These are phyloP conservation scores for Pseudopithomyces maydicus DNA, from an alignment of 2,329 filamentous ascomycete species.

Conservation along the genomic window DNA sequence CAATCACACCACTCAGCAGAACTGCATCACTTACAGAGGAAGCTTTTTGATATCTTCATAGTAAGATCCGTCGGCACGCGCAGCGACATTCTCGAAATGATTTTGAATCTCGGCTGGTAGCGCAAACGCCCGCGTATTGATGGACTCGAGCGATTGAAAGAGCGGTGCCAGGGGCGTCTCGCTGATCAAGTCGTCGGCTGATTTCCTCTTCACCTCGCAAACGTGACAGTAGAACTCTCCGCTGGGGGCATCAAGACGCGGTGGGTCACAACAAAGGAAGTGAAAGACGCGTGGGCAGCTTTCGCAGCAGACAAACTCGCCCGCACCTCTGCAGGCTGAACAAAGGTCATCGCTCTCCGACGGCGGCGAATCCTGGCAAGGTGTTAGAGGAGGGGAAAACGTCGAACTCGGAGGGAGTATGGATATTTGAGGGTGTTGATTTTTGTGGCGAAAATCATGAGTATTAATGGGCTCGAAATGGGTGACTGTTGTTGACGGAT, in stretches of 20 bases:
- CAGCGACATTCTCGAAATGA: constrained; percentile 79
- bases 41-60: constrained; percentile 66
- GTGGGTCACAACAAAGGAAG: constrained; percentile 84
- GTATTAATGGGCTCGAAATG: constrained; percentile 33
- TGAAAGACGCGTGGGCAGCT: constrained; percentile 90
- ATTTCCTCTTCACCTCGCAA: constrained; percentile 30
- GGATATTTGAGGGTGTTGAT: constrained; percentile 37
- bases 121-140: constrained; percentile 71
- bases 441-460: constrained; percentile 39
- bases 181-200: constrained; percentile 28
- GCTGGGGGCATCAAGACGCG: constrained; percentile 48
- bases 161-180: constrained; percentile 61
- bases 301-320: constrained; percentile 91
- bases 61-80: constrained; percentile 78
- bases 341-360: constrained; percentile 86
- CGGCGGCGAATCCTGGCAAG: constrained; percentile 44
- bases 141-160: constrained; percentile 67
- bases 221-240: constrained; percentile 76
- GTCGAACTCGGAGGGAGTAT: constrained; percentile 42
- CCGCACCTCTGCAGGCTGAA: constrained; percentile 80
- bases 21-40: constrained; percentile 61
- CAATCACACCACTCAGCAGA: constrained; percentile 23
- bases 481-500: constrained; percentile 34
- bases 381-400: constrained; percentile 47
- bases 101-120: constrained; percentile 74